Percentiles rank a stretch among this genome's conserved stretches.
phyloP scores from a whole-genome alignment of 2,329 filamentous ascomycete genomes.

The Diaporthe amygdali region DNA sequence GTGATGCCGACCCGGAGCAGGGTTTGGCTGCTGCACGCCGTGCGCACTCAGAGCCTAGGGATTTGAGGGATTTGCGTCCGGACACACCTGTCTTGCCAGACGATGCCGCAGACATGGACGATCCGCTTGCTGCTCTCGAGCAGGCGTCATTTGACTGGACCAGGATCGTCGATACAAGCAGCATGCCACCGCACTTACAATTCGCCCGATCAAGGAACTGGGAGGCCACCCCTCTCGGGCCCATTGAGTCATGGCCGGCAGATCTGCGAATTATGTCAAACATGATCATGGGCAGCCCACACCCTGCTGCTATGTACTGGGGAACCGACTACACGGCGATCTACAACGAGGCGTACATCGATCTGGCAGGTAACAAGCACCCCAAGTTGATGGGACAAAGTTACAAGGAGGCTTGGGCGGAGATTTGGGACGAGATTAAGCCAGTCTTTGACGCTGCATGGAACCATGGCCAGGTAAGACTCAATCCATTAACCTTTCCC shows the following conservation, averaged over 20 bases:
- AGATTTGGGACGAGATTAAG: conserved; percentile 76
- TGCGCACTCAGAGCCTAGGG: conserved; percentile 32
- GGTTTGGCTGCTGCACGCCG: conserved; percentile 11
- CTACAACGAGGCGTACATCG: conserved; percentile 75
- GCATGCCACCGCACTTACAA: conserved; percentile 72
- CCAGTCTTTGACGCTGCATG: conserved; percentile 72
- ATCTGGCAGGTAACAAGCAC: conserved; percentile 71
- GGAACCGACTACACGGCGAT: conserved; percentile 65
- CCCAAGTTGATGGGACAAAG: conserved; percentile 75
- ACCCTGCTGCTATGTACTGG: conserved; percentile 82
- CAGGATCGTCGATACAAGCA: conserved; percentile 50
- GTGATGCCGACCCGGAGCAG: conserved; percentile 32
- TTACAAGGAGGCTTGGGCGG: conserved; percentile 72
- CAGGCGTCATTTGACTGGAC: conserved; percentile 81
- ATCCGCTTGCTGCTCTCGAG: conserved; percentile 30
- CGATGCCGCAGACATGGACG: background rate
- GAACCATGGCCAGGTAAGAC: conserved; percentile 56
- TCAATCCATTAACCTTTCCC: background rate
- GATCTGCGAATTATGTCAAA: conserved; percentile 82
- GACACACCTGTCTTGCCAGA: conserved; percentile 27
- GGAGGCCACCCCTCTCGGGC: conserved; percentile 74
- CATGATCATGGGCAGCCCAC: conserved; percentile 78
- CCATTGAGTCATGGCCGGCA: conserved; percentile 74
- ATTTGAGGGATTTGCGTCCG: conserved; percentile 27
- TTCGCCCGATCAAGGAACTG: conserved; percentile 77